Percentiles rank a stretch among this genome's conserved stretches.
Conservation (phyloP, 495 filamentous ascomycete genomes). For the Penicillium arizonense region DNA sequence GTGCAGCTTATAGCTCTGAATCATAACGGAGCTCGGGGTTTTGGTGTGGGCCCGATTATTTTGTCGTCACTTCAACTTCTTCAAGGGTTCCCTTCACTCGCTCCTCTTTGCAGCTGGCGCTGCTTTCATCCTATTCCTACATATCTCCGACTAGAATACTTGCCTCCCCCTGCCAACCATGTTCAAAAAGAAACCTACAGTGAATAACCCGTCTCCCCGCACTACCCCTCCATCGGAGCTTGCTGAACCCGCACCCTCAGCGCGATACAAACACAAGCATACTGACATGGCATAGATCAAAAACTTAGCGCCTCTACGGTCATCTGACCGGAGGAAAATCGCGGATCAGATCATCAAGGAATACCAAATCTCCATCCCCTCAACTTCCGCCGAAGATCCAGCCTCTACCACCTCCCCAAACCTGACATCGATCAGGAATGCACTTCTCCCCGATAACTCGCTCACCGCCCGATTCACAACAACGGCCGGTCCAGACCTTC, state of each 20-base stretch:
- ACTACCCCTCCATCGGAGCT: slow-evolving; percentile 21
- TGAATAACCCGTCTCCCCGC: slow-evolving; percentile 36
- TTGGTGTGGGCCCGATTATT: too few species aligned
- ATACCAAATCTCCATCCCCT: slow-evolving; percentile 52
- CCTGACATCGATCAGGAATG: slow-evolving; percentile 56
- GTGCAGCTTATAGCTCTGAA: too few species aligned
- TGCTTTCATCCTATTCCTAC: background rate
- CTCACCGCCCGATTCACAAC: slow-evolving; percentile 68
- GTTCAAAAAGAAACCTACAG: slow-evolving; percentile 82
- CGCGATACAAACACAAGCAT: background rate
- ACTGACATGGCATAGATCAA: slow-evolving; percentile 54
- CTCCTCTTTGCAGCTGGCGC: background rate
- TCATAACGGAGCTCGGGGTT: too few species aligned
- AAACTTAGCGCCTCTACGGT: slow-evolving; percentile 64
- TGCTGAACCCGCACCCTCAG: background rate
- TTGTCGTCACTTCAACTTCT: too few species aligned
- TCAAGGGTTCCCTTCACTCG: background rate
- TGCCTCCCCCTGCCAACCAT: slow-evolving; percentile 34
- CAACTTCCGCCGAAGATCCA: slow-evolving; percentile 28
- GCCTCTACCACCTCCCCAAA: slow-evolving; percentile 35
- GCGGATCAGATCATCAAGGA: slow-evolving; percentile 69
- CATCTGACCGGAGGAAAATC: slow-evolving; percentile 68
- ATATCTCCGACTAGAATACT: too few species aligned
- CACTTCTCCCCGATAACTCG: slow-evolving; percentile 63
- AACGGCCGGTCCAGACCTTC: slow-evolving; percentile 63